Percentiles rank a stretch among this genome's conserved stretches.
Evolutionary conservation across 176 grass and related monocot species (phyloP).

Genomic region (Zoysia pacifica): DNA sequence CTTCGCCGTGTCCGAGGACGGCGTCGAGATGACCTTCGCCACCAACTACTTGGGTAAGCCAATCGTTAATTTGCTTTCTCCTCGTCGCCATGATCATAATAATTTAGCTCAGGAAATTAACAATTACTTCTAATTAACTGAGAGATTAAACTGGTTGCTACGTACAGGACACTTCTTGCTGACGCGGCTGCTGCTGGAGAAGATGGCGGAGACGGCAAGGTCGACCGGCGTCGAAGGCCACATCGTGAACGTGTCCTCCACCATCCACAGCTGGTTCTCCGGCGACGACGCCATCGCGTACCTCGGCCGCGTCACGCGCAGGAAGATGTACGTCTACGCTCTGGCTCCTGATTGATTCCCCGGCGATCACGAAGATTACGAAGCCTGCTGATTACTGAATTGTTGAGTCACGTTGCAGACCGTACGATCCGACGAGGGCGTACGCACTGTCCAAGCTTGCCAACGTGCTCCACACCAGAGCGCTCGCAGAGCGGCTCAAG

Average conservation of each 20-base stretch:
- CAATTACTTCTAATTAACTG: background rate
- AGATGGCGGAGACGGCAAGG: slow-evolving; percentile 82
- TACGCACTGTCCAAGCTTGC: slow-evolving; percentile 97
- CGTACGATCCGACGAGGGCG: slow-evolving; percentile 79
- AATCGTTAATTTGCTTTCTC: background rate
- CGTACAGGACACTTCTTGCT: slow-evolving; percentile 79
- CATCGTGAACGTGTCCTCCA: slow-evolving; percentile 87
- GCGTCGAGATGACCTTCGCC: slow-evolving; percentile 95
- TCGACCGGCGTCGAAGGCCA: slow-evolving; percentile 72
- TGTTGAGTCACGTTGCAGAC: slow-evolving; percentile 29
- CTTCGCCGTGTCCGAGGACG: slow-evolving; percentile 72
- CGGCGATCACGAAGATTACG: background rate
- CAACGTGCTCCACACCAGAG: slow-evolving; percentile 86
- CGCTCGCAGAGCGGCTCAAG: slow-evolving; percentile 58
- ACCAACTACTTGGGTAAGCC: slow-evolving; percentile 79
- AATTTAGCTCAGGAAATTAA: background rate
- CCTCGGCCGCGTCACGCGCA: slow-evolving; percentile 70
- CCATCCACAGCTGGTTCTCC: slow-evolving; percentile 91
- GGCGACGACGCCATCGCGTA: slow-evolving; percentile 72
- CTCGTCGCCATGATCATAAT: background rate
- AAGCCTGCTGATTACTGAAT: too few species aligned
- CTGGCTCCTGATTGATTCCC: background rate
- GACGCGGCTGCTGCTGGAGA: slow-evolving; percentile 62
- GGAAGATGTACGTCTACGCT: slow-evolving; percentile 50
- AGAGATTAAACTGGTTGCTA: background rate